These are phyloP conservation scores for Pyrenula massariospora DNA, from an alignment of 495 filamentous ascomycete genomes.

Conservation along the genomic window DNA sequence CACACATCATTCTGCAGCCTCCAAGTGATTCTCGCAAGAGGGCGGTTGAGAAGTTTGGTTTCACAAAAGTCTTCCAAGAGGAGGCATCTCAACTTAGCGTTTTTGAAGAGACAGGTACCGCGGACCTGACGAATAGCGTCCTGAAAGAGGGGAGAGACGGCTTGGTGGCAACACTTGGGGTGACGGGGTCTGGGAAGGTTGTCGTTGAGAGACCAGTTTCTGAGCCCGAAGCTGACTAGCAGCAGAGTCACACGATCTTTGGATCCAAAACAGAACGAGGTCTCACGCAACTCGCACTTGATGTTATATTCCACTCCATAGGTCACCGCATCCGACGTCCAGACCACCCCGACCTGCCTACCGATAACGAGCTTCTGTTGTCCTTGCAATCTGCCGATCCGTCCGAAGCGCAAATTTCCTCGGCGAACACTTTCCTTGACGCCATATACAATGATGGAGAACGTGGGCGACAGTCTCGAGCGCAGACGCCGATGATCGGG, in stretches of 20 bases:
- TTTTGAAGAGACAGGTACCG: slow-evolving; percentile 70
- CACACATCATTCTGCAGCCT: slow-evolving; percentile 79
- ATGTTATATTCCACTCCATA: slow-evolving; percentile 76
- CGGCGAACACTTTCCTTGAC: slow-evolving; percentile 70
- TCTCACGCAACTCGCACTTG: slow-evolving; percentile 81
- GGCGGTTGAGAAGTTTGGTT: slow-evolving; percentile 85
- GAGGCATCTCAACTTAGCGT: slow-evolving; percentile 71
- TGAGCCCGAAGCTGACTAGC: slow-evolving; percentile 14
- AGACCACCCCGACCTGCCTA: slow-evolving; percentile 29
- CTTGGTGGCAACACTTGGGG: slow-evolving; percentile 80
- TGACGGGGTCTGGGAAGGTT: slow-evolving; percentile 95
- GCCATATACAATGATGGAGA: slow-evolving; percentile 59
- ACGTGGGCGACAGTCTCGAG: slow-evolving; percentile 53
- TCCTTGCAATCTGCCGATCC: slow-evolving; percentile 66
- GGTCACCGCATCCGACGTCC: slow-evolving; percentile 49
- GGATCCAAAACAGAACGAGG: slow-evolving; percentile 79
- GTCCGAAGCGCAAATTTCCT: slow-evolving; percentile 72
- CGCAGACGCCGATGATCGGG: slow-evolving; percentile 73
- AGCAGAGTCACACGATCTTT: slow-evolving; percentile 89
- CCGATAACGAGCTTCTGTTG: slow-evolving; percentile 48
- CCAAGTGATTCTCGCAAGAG: slow-evolving; percentile 68
- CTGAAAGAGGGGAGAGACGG: slow-evolving; percentile 76
- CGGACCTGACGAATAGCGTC: slow-evolving; percentile 67
- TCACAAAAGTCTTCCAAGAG: slow-evolving; percentile 89
- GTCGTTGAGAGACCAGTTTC: slow-evolving; percentile 4